These are phyloP conservation scores for Fraxinus greggii DNA, from an alignment of 305 asterid species.

Conservation along the genomic window DNA sequence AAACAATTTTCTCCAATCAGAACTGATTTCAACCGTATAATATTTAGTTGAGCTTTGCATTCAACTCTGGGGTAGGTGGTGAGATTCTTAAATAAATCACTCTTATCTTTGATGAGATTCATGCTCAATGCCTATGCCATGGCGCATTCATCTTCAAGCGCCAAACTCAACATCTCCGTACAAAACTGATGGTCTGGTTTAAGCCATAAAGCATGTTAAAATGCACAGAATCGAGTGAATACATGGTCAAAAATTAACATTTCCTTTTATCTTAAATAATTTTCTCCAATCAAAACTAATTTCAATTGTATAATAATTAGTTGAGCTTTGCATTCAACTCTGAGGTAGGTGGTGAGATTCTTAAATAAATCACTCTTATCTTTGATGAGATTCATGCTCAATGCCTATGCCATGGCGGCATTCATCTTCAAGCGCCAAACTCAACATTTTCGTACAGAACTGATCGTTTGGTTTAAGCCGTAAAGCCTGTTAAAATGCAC, in stretches of 20 bases:
- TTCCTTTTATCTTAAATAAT: neutral
- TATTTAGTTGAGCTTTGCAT: neutral
- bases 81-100: neutral
- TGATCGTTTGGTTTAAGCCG: conserved; percentile 82
- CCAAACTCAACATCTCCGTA: conserved; percentile 86
- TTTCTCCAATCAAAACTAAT: neutral
- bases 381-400: conserved; percentile 10
- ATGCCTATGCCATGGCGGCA: conserved; percentile 41
- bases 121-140: conserved; percentile 24
- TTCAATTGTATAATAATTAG: neutral
- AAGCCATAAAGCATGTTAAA: conserved; percentile 77
- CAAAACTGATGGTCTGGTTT: conserved; percentile 81
- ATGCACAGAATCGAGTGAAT: neutral
- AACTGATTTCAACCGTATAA: neutral
- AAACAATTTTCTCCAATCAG: neutral
- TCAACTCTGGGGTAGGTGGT: neutral
- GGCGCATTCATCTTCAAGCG: conserved; percentile 78
- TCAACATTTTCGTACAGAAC: conserved; percentile 89
- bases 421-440: conserved; percentile 80
- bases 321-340: neutral
- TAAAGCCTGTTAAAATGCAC: conserved; percentile 55
- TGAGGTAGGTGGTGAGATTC: neutral
- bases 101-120: conserved; percentile 11
- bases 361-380: neutral
- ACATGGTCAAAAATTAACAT: neutral